These are phyloP conservation scores for Phylloporus rhodoxanthus DNA, from an alignment of 768 basidiomycete species.

Conservation along the genomic window DNA sequence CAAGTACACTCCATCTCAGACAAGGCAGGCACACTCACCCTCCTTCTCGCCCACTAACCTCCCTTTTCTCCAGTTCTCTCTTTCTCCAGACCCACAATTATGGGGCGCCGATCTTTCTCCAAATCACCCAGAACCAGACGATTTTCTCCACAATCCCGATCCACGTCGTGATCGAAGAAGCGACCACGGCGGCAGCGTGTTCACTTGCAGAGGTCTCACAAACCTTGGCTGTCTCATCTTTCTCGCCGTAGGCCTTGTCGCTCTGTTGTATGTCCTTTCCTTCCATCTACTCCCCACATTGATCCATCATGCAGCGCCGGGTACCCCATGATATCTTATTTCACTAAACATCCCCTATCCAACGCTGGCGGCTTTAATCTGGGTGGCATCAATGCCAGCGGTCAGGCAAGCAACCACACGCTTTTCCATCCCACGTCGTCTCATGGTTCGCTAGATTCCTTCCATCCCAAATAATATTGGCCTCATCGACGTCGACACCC, in stretches of 20 bases:
- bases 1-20: constrained; percentile 49
- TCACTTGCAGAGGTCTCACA: constrained; percentile 62
- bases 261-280: constrained; percentile 49
- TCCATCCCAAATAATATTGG: constrained; percentile 57
- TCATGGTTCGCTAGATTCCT: constrained; percentile 41
- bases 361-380: constrained; percentile 62
- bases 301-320: constrained; percentile 42
- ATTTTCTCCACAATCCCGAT: constrained; percentile 70
- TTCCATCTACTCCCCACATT: not conserved
- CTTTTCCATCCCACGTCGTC: not conserved
- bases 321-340: constrained; percentile 57
- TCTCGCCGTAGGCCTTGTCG: constrained; percentile 46
- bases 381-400: constrained; percentile 71
- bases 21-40: constrained; percentile 37
- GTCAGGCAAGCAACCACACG: constrained; percentile 45
- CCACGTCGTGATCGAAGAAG: constrained; percentile 54
- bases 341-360: constrained; percentile 40
- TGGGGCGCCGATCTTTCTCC: constrained; percentile 68
- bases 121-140: constrained; percentile 54
- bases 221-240: constrained; percentile 67
- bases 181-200: constrained; percentile 50
- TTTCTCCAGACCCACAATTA: constrained; percentile 63
- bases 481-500: constrained; percentile 75
- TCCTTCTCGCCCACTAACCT: constrained; percentile 1
- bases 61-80: constrained; percentile 48